A percentile compares a stretch with the other conserved stretches of the same genome.
Evolutionary conservation across 2,329 filamentous ascomycete genomes (phyloP).

Genomic region (Domatiomyces catenatus): DNA sequence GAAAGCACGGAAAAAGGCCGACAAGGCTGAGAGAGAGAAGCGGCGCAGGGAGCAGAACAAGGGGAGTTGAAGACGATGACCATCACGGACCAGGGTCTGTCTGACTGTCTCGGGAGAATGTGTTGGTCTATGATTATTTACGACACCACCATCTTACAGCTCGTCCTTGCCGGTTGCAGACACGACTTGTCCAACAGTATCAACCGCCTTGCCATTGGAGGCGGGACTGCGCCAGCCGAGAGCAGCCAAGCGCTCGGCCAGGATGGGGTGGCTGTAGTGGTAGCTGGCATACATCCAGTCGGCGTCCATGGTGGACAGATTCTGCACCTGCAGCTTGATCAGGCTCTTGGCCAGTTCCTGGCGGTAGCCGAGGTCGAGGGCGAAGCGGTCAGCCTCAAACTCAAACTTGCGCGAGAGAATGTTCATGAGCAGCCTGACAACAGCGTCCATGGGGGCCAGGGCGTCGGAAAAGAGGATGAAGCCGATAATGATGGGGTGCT

Average conservation of each 20-base stretch:
- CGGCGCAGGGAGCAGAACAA: constrained; percentile 2
- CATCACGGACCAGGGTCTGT: no score
- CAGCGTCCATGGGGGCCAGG: constrained; percentile 82
- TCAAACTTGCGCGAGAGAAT: constrained; percentile 87
- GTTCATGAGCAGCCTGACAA: constrained; percentile 93
- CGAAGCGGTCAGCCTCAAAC: constrained; percentile 88
- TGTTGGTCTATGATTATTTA: not conserved
- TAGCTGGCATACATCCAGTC: constrained; percentile 98
- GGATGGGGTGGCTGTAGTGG: constrained; percentile 94
- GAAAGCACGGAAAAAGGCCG: constrained; percentile 6
- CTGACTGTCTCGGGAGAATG: not conserved
- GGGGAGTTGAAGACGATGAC: not conserved
- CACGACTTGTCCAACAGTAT: constrained; percentile 33
- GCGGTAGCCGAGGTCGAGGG: constrained; percentile 67
- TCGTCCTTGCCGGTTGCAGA: constrained; percentile 20
- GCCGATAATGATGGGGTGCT: constrained; percentile 86
- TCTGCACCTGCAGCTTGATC: constrained; percentile 96
- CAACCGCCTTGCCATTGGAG: not conserved
- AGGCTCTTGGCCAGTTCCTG: constrained; percentile 70
- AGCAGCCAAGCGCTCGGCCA: constrained; percentile 82
- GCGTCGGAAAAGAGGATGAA: constrained; percentile 97
- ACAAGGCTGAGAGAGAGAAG: constrained; percentile 3
- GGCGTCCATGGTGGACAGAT: constrained; percentile 94
- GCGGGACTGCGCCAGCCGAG: constrained; percentile 52
- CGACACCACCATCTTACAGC: not conserved